phyloP scores from a whole-genome alignment of 306 rosid genomes.

The Oxytropis ochrocephala region DNA sequence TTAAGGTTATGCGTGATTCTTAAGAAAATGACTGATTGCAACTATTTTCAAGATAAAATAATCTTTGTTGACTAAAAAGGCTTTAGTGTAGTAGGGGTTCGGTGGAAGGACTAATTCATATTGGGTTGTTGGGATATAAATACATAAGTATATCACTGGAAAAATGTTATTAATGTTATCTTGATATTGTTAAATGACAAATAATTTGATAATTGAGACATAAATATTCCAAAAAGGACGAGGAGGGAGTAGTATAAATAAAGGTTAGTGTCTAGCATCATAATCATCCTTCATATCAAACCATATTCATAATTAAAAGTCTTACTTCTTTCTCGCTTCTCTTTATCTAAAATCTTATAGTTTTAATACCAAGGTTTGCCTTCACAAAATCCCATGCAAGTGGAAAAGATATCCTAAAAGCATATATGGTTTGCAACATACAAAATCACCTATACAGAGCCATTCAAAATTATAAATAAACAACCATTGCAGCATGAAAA shows the following conservation, averaged over 20 bases:
- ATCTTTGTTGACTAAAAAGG: too few species aligned
- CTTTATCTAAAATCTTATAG: neutral
- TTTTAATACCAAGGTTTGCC: neutral
- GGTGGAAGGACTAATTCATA: too few species aligned
- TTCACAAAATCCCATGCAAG: slow-evolving; percentile 5
- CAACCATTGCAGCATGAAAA: neutral
- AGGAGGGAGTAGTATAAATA: neutral
- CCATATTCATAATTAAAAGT: neutral
- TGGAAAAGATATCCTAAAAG: slow-evolving; percentile 6
- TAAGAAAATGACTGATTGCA: too few species aligned
- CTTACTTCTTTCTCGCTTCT: neutral
- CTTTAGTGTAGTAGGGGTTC: too few species aligned
- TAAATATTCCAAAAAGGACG: too few species aligned
- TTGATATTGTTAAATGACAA: too few species aligned
- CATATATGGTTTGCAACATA: slow-evolving; percentile 1
- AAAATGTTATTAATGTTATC: too few species aligned
- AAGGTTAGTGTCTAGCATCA: neutral
- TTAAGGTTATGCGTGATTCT: too few species aligned
- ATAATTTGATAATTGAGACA: too few species aligned
- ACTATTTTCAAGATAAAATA: too few species aligned
- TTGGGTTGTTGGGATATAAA: too few species aligned
- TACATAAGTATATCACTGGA: too few species aligned
- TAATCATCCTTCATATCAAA: neutral
- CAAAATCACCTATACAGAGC: neutral
- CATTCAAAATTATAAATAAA: slow-evolving; percentile 5